Percentiles rank a stretch among this genome's conserved stretches.
Evolutionary conservation across 106 monocot genomes (phyloP).

Genomic region (Iris macrosiphon): DNA sequence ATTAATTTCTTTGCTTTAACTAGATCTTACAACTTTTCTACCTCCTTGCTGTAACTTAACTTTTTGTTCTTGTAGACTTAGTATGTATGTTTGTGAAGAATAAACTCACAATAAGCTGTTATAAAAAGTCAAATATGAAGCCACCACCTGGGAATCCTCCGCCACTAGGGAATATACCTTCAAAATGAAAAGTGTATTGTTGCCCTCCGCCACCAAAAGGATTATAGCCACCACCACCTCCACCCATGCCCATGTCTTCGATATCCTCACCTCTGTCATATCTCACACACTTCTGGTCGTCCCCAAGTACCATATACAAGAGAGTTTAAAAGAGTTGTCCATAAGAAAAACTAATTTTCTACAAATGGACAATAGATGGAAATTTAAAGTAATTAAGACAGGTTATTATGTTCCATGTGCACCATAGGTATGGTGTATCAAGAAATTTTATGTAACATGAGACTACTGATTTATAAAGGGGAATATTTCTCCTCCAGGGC

Average conservation of each 20-base stretch:
- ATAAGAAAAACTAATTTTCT: too few species aligned
- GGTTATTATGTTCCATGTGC: too few species aligned
- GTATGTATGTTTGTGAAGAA: too few species aligned
- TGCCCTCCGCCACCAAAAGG: slow-evolving; percentile 70
- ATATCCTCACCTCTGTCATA: slow-evolving; percentile 92
- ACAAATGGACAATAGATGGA: neutral
- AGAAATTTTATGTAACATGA: neutral
- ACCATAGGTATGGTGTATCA: neutral
- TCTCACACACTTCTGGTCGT: slow-evolving; percentile 78
- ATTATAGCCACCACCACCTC: slow-evolving; percentile 71
- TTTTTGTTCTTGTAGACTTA: too few species aligned
- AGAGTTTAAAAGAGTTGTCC: neutral
- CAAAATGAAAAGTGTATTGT: slow-evolving; percentile 63
- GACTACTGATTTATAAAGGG: neutral
- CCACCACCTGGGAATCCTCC: too few species aligned
- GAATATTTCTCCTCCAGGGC: neutral
- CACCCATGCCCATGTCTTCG: slow-evolving; percentile 63
- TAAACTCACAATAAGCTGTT: neutral
- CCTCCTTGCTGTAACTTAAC: too few species aligned
- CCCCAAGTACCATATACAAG: slow-evolving; percentile 64
- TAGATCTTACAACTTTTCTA: too few species aligned
- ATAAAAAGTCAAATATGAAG: slow-evolving; percentile 50
- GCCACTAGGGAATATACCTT: slow-evolving; percentile 53
- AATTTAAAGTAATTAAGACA: neutral
- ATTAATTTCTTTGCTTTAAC: too few species aligned